Percentiles rank a stretch among this genome's conserved stretches.
These are phyloP conservation scores for Pseudogymnoascus verrucosus DNA, from an alignment of 2,329 filamentous ascomycete genomes.

Conservation along the genomic window DNA sequence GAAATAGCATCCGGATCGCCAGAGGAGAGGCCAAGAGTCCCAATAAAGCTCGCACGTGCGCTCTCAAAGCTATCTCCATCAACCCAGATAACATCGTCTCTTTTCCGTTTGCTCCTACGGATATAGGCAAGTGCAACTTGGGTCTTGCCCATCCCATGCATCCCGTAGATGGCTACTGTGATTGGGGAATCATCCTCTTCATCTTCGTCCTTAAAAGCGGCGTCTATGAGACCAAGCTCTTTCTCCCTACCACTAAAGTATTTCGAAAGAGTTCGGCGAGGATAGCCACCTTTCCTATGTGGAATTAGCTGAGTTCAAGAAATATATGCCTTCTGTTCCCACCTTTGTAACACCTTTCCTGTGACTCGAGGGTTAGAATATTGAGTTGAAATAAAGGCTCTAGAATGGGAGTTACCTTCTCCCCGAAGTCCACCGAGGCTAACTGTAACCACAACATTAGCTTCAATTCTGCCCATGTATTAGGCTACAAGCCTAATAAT, in stretches of 20 bases:
- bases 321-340: not conserved
- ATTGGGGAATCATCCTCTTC: conserved; percentile 10
- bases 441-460: not conserved
- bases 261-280: not conserved
- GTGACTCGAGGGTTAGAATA: not conserved
- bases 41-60: not conserved
- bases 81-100: conserved; percentile 23
- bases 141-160: conserved; percentile 26
- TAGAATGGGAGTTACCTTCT: not conserved
- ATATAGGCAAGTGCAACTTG: conserved; percentile 26
- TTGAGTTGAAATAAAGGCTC: not conserved
- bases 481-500: not conserved
- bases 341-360: not conserved
- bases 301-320: not conserved
- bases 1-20: not conserved
- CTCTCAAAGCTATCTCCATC: not conserved
- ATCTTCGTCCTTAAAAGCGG: not conserved
- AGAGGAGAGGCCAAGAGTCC: not conserved
- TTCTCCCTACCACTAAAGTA: not conserved
- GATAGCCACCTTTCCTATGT: not conserved
- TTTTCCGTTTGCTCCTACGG: conserved; percentile 17
- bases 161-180: conserved; percentile 16
- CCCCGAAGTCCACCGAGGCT: not conserved
- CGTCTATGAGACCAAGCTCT: not conserved
- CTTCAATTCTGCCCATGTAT: not conserved